Evolutionary conservation across 108 stramenopile species (phyloP).

Genomic region (Cyclotella choctawhatcheeana): DNA sequence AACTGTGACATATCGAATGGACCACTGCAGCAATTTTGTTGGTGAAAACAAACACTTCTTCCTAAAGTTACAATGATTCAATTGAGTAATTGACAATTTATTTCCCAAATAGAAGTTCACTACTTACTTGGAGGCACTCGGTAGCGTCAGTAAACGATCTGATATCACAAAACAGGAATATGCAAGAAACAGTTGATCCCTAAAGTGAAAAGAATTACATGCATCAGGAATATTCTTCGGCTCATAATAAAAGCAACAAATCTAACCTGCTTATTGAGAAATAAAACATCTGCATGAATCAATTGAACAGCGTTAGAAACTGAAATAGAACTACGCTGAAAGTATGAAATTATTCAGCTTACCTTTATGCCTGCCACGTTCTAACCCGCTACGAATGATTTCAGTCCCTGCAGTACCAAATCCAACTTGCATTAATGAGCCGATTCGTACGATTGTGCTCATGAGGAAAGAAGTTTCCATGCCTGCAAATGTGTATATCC

Average conservation of each 20-base stretch:
- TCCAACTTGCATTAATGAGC: constrained; percentile 93
- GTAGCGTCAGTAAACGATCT: constrained; percentile 89
- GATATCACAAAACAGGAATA: constrained; percentile 96
- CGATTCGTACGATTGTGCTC: constrained; percentile 92
- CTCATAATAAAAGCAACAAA: no score
- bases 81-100: no score
- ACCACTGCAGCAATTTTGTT: constrained; percentile 93
- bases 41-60: constrained; percentile 96
- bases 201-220: no score
- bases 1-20: constrained; percentile 80
- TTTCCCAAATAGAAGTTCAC: no score
- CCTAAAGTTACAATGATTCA: constrained; percentile 90
- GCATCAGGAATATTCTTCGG: no score
- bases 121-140: constrained; percentile 21
- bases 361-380: constrained; percentile 62
- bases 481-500: no score
- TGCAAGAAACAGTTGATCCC: constrained; percentile 83
- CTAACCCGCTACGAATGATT: constrained; percentile 91
- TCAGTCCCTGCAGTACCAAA: constrained; percentile 95
- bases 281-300: constrained; percentile 48
- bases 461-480: constrained; percentile 75
- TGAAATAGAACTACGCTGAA: not conserved
- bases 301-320: not conserved
- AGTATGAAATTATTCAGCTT: not conserved
- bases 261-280: constrained; percentile 70